Evolutionary conservation across 2,329 filamentous ascomycete species (phyloP), one percentile per base, ranked within the genome.

Genomic region (Colletotrichum liriopes): DNA sequence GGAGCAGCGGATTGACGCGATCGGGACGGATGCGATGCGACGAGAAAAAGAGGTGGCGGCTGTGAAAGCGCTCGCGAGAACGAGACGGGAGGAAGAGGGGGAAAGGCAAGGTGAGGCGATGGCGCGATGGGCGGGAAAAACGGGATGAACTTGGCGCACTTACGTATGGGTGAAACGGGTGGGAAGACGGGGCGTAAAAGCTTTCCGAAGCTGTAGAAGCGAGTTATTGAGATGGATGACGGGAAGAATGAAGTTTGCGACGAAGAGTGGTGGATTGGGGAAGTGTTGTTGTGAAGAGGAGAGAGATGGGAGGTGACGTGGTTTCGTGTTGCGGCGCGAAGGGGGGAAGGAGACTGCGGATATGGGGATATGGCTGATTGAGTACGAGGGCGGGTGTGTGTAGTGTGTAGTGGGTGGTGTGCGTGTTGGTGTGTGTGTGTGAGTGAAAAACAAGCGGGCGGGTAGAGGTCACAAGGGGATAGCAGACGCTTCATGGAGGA

Each of bases 341-440:
- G 23, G 61, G 35, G 45, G 49, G 37, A 32, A 23, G 43, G 32
- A 62, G 60, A 52, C 47, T 63, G 45, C 60, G 60, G 45, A 52
- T 63, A 60, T 60, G 39, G 56, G 56, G 58, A 61, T 61, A 61
- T 51, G 43, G 60, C 60, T 63, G 60, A 52, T 63, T 63, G 60
- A 52, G 45, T 26, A 43, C 43, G 32, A 6, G 20, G 11, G 35
- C 37, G 37, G 8, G 18, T n/a, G 43, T n/a, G 37, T n/a, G 45
- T 23, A 32, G 29, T 49, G 5, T n/a, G 45, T 23, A 51, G 49
- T 14, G 20, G 11, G n/a, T 26, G 41, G n/a, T 7, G 16, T 32
- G 23, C 23, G 58, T 41, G 58, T 5, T 60, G 39, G 58, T 60
- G 55, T 47, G 9, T 26, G 11, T 54, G 51, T 39, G 52, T 37